Evolutionary conservation across 129 eudicot genomes (phyloP), one percentile per base, ranked within the genome.

Genomic region (Helichrysum umbraculigerum): DNA sequence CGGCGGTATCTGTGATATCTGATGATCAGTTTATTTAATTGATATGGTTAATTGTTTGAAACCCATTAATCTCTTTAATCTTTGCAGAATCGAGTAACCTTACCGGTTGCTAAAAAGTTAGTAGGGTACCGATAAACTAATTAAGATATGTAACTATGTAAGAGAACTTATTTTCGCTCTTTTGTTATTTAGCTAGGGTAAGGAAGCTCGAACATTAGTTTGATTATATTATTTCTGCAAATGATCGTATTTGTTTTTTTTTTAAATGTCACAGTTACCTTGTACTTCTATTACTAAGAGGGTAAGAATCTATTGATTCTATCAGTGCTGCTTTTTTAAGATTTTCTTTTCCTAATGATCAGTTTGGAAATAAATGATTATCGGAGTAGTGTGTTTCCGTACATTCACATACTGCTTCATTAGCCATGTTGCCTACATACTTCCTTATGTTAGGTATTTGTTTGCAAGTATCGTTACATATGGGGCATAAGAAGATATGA

Each of bases 141-240:
- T 32, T 66, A 56, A 6, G 61, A 17, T 56, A 56, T 19, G 25
- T 56, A 56, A n/a, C 61, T 28, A 75, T 15, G 42, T 59, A 66
- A 21, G 61, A 52, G 19, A 34, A 29, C 21, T 50, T 12, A 51
- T 76, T 22, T 29, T 33, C 15, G 15, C 50, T 29, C 51, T 8
- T 76, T 11, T 14, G 15, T n/a, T 74, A 74, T 44, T 44, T 12
- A 44, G 51, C 72, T 47, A 47, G 35, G 79, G 65, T 65, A 25
- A 47, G 34, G 64, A 32, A 32, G 60, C 54, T 50, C n/a, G 65
- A 44, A 34, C 65, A n/a, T 44, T 44, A 15, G 69, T 66, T 44
- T 63, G 62, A 64, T 63, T 47, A 14, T 5, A 47, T n/a, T 14
- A 47, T 47, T 47, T 17, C 54, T 47, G 54, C 17, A 47, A 47